Evolutionary conservation across 2,329 filamentous ascomycete genomes (phyloP).

Genomic region (Neocucurbitaria cava): DNA sequence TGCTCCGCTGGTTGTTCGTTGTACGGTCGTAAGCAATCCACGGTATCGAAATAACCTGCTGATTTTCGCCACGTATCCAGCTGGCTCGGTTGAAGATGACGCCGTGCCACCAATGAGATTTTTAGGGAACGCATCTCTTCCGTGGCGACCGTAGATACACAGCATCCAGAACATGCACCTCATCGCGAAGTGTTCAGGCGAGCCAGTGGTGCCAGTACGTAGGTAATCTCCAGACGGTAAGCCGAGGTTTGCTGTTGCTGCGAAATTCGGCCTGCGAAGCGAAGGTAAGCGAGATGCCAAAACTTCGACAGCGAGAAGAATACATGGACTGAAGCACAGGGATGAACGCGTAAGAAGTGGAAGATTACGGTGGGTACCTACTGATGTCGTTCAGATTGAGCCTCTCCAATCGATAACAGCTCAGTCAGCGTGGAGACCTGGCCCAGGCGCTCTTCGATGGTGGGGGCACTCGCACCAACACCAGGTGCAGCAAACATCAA

Average conservation of each 20-base stretch:
- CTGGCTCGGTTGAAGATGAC: slow-evolving; percentile 5
- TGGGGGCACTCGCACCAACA: slow-evolving; percentile 13
- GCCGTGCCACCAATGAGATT: slow-evolving; percentile 13
- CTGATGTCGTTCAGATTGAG: slow-evolving; percentile 28
- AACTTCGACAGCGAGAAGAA: background rate
- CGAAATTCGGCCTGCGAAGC: background rate
- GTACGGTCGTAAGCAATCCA: slow-evolving; percentile 8
- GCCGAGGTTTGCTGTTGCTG: background rate
- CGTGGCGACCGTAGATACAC: slow-evolving; percentile 1
- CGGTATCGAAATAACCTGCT: slow-evolving; percentile 7
- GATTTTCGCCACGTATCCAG: slow-evolving; percentile 13
- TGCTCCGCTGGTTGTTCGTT: background rate
- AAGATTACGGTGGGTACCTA: too few species aligned
- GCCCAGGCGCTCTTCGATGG: slow-evolving; percentile 11
- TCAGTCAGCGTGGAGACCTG: slow-evolving; percentile 15
- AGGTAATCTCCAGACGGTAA: background rate
- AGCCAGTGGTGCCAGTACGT: slow-evolving; percentile 1
- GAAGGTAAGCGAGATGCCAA: slow-evolving; percentile 8
- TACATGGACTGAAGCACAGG: background rate
- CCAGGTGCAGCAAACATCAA: slow-evolving; percentile 1
- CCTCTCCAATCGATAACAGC: slow-evolving; percentile 24
- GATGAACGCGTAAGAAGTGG: background rate
- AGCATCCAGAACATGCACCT: slow-evolving; percentile 9
- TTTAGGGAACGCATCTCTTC: background rate
- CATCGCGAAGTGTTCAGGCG: slow-evolving; percentile 3